These are phyloP conservation scores for Teratosphaeria nubilosa DNA, from an alignment of 2,329 filamentous ascomycete species.

Conservation along the genomic window DNA sequence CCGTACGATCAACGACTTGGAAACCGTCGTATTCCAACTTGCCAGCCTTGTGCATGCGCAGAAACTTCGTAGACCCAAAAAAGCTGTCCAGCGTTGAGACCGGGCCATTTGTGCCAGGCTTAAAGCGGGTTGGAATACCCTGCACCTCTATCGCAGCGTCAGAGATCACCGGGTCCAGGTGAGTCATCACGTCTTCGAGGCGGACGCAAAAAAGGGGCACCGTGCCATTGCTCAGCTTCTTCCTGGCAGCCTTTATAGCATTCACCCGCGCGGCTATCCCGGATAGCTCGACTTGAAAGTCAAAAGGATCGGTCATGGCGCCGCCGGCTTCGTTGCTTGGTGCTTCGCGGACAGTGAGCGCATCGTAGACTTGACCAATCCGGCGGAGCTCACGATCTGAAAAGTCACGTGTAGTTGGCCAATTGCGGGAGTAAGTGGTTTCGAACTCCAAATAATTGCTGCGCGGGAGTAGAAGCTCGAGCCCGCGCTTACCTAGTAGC, in stretches of 20 bases:
- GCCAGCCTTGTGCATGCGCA: background rate
- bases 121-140: background rate
- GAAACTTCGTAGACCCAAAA: background rate
- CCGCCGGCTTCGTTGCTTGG: background rate
- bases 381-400: background rate
- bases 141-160: background rate
- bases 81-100: background rate
- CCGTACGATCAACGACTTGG: background rate
- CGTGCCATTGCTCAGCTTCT: constrained; percentile 1
- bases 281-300: constrained; percentile 6
- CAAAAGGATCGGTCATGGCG: background rate
- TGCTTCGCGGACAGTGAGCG: background rate
- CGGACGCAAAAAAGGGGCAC: constrained; percentile 8
- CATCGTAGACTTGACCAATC: background rate
- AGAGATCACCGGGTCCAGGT: constrained; percentile 4
- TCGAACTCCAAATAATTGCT: constrained; percentile 1
- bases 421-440: background rate
- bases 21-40: background rate
- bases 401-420: background rate
- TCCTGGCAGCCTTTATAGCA: constrained; percentile 3
- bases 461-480: constrained; percentile 19
- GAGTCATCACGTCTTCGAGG: constrained; percentile 8
- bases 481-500: constrained; percentile 17
- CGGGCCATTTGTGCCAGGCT: background rate
- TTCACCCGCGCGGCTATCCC: constrained; percentile 4